Conservation (phyloP, 257 asterid genomes). For the Ilex aquifolium region DNA sequence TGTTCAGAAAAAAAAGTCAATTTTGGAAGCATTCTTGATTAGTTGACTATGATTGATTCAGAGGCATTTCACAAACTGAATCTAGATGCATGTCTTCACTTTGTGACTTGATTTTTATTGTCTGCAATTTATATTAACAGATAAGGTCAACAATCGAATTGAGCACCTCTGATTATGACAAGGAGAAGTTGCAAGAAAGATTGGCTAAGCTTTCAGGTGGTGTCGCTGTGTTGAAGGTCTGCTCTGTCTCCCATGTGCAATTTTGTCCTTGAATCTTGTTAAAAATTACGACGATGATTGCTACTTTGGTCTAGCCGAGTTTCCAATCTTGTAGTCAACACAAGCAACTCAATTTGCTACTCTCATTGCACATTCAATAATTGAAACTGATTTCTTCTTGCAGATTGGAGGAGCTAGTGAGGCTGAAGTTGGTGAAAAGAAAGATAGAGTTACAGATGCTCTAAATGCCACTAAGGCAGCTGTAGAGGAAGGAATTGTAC, state of each 20-base stretch:
- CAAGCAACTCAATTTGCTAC: too few relatives aligned
- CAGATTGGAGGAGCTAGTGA: constrained; percentile 63
- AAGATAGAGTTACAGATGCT: constrained; percentile 57
- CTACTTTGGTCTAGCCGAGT: too few relatives aligned
- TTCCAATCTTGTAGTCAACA: too few relatives aligned
- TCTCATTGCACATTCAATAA: neutral
- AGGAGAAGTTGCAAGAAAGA: constrained; percentile 62
- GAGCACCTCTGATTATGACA: constrained; percentile 55
- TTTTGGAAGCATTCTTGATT: neutral
- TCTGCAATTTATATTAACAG: constrained; percentile 26
- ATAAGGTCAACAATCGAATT: constrained; percentile 42
- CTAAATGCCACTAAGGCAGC: constrained; percentile 56
- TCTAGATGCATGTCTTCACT: neutral
- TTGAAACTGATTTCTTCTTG: neutral
- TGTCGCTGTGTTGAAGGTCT: constrained; percentile 55
- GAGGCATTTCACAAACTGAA: too few relatives aligned
- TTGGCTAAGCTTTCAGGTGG: constrained; percentile 71
- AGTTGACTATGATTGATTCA: neutral
- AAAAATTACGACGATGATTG: too few relatives aligned
- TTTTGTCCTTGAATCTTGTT: neutral
- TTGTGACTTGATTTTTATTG: neutral
- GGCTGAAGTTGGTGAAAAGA: constrained; percentile 50
- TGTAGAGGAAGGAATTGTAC: constrained; percentile 58
- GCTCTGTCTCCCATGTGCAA: neutral
- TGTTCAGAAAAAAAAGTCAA: neutral